Conservation (phyloP, 148 eudicot species). For the Camellia granthamiana region DNA sequence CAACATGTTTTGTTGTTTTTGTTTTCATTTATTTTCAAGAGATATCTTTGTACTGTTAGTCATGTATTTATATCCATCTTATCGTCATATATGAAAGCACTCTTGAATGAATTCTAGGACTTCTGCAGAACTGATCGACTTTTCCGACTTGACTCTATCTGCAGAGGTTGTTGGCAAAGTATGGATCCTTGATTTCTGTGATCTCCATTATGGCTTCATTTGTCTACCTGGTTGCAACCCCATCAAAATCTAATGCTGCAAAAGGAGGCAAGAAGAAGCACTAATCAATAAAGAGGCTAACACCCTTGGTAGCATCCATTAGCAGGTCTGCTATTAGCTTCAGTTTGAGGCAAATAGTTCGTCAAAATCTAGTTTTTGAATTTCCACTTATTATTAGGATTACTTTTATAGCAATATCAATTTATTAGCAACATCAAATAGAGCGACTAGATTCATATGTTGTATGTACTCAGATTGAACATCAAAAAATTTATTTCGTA, state of each 20-base stretch:
- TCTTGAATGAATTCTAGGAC: not conserved
- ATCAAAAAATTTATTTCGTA: too few relatives aligned
- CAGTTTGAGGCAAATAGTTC: not conserved
- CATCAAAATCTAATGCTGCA: slow-evolving; percentile 54
- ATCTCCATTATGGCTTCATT: slow-evolving; percentile 58
- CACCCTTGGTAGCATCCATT: too few relatives aligned
- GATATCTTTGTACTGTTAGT: not conserved
- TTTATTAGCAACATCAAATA: too few relatives aligned
- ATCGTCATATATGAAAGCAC: not conserved
- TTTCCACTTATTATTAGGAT: too few relatives aligned
- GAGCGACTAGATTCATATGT: too few relatives aligned
- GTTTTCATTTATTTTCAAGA: not conserved
- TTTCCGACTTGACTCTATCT: slow-evolving; percentile 10
- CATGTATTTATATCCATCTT: not conserved
- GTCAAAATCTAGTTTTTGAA: not conserved
- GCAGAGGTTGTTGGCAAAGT: slow-evolving; percentile 82
- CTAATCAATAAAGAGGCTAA: slow-evolving; percentile 17
- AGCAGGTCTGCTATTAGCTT: not conserved
- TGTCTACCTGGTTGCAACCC: slow-evolving; percentile 66
- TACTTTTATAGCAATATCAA: too few relatives aligned
- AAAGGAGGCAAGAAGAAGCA: slow-evolving; percentile 56
- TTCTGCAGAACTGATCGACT: not conserved
- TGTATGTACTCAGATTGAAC: too few relatives aligned
- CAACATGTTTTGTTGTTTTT: not conserved
- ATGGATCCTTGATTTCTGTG: slow-evolving; percentile 77